phyloP scores from a whole-genome alignment of 2,329 filamentous ascomycete species.

The Hirsutella minnesotensis region DNA sequence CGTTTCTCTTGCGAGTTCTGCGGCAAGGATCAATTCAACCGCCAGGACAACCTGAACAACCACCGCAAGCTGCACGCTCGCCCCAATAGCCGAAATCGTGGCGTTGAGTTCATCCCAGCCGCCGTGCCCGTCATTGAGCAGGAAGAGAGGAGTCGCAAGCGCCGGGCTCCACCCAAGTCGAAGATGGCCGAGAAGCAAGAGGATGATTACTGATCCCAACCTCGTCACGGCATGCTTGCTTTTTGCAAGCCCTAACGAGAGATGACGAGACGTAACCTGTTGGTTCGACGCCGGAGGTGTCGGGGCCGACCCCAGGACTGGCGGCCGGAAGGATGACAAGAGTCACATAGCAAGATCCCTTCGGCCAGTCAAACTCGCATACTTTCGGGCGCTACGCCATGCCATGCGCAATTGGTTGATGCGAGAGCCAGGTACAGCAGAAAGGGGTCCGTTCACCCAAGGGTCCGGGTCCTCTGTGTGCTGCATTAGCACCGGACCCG shows the following conservation, averaged over 20 bases:
- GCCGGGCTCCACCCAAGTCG: conserved; percentile 24
- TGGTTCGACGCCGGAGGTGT: neutral
- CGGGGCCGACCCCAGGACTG: neutral
- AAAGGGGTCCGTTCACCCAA: neutral
- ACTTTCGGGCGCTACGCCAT: neutral
- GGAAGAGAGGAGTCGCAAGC: conserved; percentile 27
- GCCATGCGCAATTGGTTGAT: neutral
- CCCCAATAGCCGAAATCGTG: conserved; percentile 26
- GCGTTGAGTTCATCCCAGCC: conserved; percentile 26
- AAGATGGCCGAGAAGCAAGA: conserved; percentile 20
- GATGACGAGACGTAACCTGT: neutral
- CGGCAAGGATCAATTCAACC: conserved; percentile 28
- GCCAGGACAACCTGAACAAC: conserved; percentile 29
- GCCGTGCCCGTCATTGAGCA: conserved; percentile 27
- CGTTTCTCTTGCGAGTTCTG: conserved; percentile 30
- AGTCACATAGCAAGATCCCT: neutral
- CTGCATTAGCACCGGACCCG: neutral
- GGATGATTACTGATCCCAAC: conserved; percentile 14
- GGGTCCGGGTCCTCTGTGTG: neutral
- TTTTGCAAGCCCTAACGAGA: neutral
- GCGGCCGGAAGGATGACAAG: neutral
- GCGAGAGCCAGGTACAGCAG: neutral
- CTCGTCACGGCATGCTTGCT: neutral
- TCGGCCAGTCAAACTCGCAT: neutral
- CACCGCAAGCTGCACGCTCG: conserved; percentile 28